phyloP scores from a whole-genome alignment of 768 basidiomycete species.

The Cytidiella melzeri region DNA sequence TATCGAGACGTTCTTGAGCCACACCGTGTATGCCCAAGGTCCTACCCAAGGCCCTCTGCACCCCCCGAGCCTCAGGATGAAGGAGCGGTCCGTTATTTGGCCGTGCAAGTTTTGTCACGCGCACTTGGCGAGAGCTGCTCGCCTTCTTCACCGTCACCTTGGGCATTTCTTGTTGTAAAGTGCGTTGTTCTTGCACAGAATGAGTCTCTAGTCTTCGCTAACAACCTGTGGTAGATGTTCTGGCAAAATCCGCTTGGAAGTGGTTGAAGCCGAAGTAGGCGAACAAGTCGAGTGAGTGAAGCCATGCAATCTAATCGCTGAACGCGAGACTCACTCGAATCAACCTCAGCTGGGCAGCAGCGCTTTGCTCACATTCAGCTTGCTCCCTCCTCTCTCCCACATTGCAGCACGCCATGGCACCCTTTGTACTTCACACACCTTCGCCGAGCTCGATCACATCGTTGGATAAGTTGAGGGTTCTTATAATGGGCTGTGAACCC shows the following conservation, averaged over 20 bases:
- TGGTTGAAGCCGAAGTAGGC: no score
- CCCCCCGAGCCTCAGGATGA: neutral
- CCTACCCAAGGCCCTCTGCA: neutral
- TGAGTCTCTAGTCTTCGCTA: no score
- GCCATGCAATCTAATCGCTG: neutral
- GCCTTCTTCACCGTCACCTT: neutral
- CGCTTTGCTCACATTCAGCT: no score
- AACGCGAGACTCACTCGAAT: neutral
- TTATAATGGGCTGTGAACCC: neutral
- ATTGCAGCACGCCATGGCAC: neutral
- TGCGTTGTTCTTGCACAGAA: no score
- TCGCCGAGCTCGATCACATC: neutral
- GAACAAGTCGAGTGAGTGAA: neutral
- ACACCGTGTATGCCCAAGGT: neutral
- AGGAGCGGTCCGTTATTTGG: neutral
- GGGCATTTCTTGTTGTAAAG: no score
- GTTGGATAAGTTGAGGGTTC: neutral
- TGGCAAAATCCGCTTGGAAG: neutral
- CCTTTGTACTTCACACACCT: neutral
- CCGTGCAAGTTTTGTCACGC: neutral
- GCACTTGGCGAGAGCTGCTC: neutral
- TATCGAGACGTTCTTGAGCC: neutral
- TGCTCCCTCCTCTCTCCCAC: no score
- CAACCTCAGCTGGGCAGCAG: neutral
- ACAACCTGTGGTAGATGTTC: neutral